Conservation (phyloP, 2,329 filamentous ascomycete species). For the Stagonosporopsis tanaceti region DNA sequence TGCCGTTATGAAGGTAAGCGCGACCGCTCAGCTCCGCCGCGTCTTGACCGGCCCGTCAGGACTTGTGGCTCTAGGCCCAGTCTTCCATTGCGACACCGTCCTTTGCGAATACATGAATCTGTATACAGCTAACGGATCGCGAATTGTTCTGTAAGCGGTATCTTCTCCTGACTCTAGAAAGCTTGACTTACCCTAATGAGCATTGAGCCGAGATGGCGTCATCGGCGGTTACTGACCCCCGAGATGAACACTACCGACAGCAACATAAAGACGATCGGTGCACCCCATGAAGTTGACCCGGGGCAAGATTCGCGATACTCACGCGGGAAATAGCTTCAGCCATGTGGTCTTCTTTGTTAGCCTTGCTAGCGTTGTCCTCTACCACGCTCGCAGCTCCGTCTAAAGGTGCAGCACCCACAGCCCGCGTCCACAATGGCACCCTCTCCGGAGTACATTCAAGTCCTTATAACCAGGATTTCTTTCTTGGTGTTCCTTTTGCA, state of each 20-base stretch:
- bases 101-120: not conserved
- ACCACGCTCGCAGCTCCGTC: slow-evolving; percentile 2
- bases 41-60: not conserved
- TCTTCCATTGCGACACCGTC: slow-evolving; percentile 5
- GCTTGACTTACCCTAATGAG: slow-evolving; percentile 15
- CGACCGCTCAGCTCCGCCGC: not conserved
- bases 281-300: not conserved
- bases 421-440: slow-evolving; percentile 52
- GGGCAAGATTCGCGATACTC: not conserved
- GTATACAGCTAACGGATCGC: slow-evolving; percentile 1
- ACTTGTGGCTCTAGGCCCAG: not conserved
- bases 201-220: slow-evolving; percentile 18
- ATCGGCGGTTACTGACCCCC: slow-evolving; percentile 13
- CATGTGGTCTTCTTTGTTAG: slow-evolving; percentile 11
- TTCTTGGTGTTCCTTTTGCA: slow-evolving; percentile 27
- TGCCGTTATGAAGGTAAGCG: not conserved
- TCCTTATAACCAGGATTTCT: slow-evolving; percentile 52
- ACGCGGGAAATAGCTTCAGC: not conserved
- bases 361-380: slow-evolving; percentile 4
- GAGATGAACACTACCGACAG: slow-evolving; percentile 12
- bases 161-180: not conserved
- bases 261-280: slow-evolving; percentile 3
- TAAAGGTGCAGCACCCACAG: slow-evolving; percentile 32
- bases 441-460: slow-evolving; percentile 45
- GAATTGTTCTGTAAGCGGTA: slow-evolving; percentile 12